These are phyloP conservation scores for Ulmus americana DNA, from an alignment of 331 rosid species.

Conservation along the genomic window DNA sequence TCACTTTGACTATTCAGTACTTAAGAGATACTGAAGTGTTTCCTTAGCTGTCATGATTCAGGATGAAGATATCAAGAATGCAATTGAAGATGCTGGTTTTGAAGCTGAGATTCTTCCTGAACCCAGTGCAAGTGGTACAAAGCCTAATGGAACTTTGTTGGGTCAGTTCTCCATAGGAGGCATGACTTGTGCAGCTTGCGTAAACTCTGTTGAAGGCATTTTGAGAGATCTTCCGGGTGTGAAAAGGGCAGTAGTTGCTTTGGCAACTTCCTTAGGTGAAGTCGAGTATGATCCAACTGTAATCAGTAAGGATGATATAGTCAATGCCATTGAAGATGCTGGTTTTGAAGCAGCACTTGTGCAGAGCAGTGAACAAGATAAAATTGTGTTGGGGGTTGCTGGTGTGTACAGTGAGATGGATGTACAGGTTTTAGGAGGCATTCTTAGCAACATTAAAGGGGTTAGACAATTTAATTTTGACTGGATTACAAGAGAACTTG, in stretches of 20 bases:
- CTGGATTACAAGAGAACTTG: constrained; percentile 54
- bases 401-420: constrained; percentile 59
- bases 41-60: constrained; percentile 28
- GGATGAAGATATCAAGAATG: constrained; percentile 78
- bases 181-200: constrained; percentile 99
- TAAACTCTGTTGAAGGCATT: constrained; percentile 87
- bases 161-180: constrained; percentile 93
- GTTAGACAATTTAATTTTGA: constrained; percentile 57
- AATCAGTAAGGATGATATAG: constrained; percentile 73
- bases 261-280: constrained; percentile 87
- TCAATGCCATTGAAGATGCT: constrained; percentile 85
- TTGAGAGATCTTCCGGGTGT: constrained; percentile 77
- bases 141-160: constrained; percentile 47
- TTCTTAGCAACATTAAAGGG: constrained; percentile 61
- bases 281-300: constrained; percentile 76
- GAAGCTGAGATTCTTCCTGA: constrained; percentile 92
- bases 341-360: constrained; percentile 83
- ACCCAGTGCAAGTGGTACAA: constrained; percentile 46
- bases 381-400: constrained; percentile 54
- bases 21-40: constrained; percentile 7
- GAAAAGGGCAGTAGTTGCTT: constrained; percentile 79
- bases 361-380: constrained; percentile 84
- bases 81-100: constrained; percentile 96
- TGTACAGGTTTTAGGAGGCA: constrained; percentile 52
- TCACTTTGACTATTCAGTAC: no score